phyloP scores from a whole-genome alignment of 768 basidiomycete species.

The Amanita rubescens region DNA sequence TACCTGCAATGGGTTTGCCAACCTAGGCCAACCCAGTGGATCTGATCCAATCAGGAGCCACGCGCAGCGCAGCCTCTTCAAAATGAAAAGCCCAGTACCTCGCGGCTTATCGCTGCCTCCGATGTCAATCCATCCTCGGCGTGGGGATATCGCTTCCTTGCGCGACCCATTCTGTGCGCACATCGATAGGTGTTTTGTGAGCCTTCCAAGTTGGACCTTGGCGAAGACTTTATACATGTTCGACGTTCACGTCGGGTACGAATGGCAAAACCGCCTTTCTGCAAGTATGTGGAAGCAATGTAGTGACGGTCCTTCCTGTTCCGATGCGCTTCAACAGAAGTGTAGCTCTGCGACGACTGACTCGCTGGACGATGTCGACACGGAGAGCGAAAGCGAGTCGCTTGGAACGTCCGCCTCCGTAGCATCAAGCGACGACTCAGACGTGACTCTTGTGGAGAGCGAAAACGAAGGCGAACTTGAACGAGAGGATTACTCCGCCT shows the following conservation, averaged over 20 bases:
- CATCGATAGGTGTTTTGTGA: conserved; percentile 53
- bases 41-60: not conserved
- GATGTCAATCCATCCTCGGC: conserved; percentile 47
- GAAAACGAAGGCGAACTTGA: conserved; percentile 29
- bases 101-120: conserved; percentile 21
- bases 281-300: not conserved
- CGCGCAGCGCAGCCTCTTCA: not conserved
- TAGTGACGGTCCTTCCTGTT: not conserved
- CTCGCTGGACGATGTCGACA: conserved; percentile 19
- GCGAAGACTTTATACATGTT: conserved; percentile 58
- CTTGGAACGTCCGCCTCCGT: conserved; percentile 27
- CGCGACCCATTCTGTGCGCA: conserved; percentile 50
- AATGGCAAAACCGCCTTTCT: not conserved
- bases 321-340: not conserved
- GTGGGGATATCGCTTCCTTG: conserved; percentile 52
- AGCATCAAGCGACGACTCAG: conserved; percentile 42
- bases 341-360: conserved; percentile 11
- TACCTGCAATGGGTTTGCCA: not conserved
- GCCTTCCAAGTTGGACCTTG: conserved; percentile 57
- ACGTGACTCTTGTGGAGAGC: conserved; percentile 49
- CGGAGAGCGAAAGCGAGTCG: conserved; percentile 25
- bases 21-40: not conserved
- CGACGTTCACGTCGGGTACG: conserved; percentile 35
- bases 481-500: conserved; percentile 10
- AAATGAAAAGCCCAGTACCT: conserved; percentile 6